phyloP scores from a whole-genome alignment of 208 protist genomes.

The Trichomonas vaginalis region DNA sequence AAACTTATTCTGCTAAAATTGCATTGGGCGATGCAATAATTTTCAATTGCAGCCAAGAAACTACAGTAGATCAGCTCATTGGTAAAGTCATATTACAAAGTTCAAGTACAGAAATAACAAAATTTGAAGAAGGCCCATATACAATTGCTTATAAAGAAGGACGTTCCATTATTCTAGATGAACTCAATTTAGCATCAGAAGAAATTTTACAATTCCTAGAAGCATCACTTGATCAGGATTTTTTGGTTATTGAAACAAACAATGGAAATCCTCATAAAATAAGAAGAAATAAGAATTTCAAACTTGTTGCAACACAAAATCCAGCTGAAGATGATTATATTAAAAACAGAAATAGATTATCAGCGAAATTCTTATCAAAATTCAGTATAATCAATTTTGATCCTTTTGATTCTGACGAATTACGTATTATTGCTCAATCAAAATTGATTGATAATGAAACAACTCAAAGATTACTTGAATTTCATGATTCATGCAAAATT shows the following conservation, averaged over 20 bases:
- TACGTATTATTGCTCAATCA: neutral
- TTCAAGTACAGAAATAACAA: no score
- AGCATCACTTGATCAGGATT: neutral
- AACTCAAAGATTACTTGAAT: neutral
- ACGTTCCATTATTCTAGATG: neutral
- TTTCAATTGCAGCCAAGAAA: neutral
- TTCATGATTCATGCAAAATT: neutral
- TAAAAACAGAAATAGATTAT: neutral
- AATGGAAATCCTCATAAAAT: neutral
- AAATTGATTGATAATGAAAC: neutral
- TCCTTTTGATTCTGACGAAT: neutral
- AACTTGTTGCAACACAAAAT: constrained; percentile 6
- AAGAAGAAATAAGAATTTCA: neutral
- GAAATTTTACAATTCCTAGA: neutral
- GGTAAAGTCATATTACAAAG: neutral
- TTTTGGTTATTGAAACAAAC: neutral
- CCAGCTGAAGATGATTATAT: neutral
- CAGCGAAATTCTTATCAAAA: neutral
- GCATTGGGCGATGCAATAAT: neutral
- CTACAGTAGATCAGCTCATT: neutral
- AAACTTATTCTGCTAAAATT: neutral
- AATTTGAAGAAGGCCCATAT: neutral
- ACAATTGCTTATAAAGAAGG: neutral
- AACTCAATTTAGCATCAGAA: neutral
- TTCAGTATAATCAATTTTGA: neutral